Conservation (phyloP, 1,139 yeast genomes). For the Protomyces gravidus region DNA sequence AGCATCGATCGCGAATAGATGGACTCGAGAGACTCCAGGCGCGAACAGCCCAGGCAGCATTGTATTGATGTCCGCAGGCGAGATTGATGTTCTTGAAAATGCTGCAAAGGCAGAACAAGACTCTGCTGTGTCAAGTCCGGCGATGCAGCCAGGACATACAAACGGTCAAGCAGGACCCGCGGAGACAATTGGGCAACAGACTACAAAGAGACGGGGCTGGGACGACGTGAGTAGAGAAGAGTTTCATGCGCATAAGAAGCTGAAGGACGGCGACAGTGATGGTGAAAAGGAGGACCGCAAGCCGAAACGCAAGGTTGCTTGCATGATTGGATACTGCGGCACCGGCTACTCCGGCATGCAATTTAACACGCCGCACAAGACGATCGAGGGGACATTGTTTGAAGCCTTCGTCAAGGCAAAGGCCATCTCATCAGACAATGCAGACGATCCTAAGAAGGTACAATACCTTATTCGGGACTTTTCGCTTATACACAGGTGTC, state of each 20-base stretch:
- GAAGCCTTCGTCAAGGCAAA: conserved; percentile 83
- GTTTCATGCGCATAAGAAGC: conserved; percentile 12
- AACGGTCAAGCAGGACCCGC: too few relatives aligned
- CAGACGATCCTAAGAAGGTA: conserved; percentile 76
- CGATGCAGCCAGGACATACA: too few relatives aligned
- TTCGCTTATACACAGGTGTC: conserved; percentile 47
- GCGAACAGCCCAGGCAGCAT: too few relatives aligned
- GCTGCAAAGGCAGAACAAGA: too few relatives aligned
- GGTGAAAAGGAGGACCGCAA: conserved; percentile 48
- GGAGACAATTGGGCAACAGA: background rate
- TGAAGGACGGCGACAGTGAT: background rate
- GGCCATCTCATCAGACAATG: conserved; percentile 82
- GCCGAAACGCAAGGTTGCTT: conserved; percentile 86
- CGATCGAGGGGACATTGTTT: conserved; percentile 89
- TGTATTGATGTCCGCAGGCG: too few relatives aligned
- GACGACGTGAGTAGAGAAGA: conserved; percentile 14
- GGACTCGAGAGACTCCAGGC: too few relatives aligned
- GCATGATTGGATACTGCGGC: conserved; percentile 93
- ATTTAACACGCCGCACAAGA: conserved; percentile 68
- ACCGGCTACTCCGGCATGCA: conserved; percentile 99
- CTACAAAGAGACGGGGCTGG: conserved; percentile 4
- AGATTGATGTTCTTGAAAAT: too few relatives aligned
- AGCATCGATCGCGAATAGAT: too few relatives aligned
- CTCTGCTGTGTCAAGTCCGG: too few relatives aligned
- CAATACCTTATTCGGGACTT: too few relatives aligned